Percentiles rank a stretch among this genome's conserved stretches.
Evolutionary conservation across 2,329 filamentous ascomycete species (phyloP).

Genomic region (Sphaerostilbella broomeana): DNA sequence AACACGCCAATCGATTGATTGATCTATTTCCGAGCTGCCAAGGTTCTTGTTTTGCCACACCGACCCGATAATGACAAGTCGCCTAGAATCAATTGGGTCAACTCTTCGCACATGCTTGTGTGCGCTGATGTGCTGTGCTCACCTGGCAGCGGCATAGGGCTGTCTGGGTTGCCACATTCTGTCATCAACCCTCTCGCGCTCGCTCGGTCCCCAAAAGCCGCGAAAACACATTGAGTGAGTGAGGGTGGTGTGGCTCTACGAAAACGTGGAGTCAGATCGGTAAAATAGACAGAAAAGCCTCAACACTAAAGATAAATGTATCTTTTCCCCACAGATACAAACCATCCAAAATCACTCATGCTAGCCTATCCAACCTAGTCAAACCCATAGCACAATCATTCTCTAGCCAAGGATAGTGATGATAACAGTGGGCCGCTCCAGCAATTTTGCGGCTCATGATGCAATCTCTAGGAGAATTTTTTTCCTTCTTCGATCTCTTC

Average conservation of each 20-base stretch:
- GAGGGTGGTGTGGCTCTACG: slow-evolving; percentile 10
- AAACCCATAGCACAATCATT: too few species aligned
- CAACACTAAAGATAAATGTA: slow-evolving; percentile 4
- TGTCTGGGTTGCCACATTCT: neutral
- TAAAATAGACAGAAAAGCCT: slow-evolving; percentile 1
- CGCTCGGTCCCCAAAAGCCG: too few species aligned
- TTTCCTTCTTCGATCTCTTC: slow-evolving; percentile 5
- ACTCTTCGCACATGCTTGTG: slow-evolving; percentile 7
- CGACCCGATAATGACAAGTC: slow-evolving; percentile 3
- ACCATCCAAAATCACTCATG: too few species aligned
- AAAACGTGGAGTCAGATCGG: slow-evolving; percentile 14
- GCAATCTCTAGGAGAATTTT: slow-evolving; percentile 13
- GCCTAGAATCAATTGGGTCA: neutral
- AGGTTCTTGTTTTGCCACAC: neutral
- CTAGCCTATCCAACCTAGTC: too few species aligned
- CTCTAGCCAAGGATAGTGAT: slow-evolving; percentile 4
- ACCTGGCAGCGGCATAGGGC: neutral
- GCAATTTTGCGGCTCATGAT: slow-evolving; percentile 6
- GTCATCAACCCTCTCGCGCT: too few species aligned
- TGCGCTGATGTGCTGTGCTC: slow-evolving; percentile 4
- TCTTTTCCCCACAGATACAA: slow-evolving; percentile 14
- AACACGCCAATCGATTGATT: too few species aligned
- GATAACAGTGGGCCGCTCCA: slow-evolving; percentile 8
- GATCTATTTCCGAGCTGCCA: too few species aligned
- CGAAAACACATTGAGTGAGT: neutral